Percentiles rank a stretch among this genome's conserved stretches.
Conservation (phyloP, 164 flowering plant genomes). For the Liquidambar formosana region DNA sequence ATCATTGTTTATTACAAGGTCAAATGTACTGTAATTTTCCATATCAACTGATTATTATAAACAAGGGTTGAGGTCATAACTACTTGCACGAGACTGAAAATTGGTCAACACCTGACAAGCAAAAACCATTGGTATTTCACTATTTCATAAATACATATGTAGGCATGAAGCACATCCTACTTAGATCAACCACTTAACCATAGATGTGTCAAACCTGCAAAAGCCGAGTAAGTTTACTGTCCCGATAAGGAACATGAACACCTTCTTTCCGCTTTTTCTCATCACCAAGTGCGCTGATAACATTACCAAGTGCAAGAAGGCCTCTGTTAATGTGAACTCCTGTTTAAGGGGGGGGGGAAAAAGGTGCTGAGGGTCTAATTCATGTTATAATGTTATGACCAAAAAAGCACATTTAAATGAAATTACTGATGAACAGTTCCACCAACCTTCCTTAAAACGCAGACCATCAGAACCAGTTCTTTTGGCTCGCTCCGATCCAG, state of each 20-base stretch:
- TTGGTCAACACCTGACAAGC: neutral
- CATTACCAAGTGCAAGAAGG: conserved; percentile 99
- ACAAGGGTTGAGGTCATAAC: neutral
- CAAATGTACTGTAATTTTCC: neutral
- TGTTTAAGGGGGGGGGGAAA: conserved; percentile 22
- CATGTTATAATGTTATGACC: neutral
- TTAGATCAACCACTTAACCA: neutral
- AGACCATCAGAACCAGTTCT: conserved; percentile 98
- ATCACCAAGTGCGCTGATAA: conserved; percentile 99
- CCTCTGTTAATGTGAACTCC: conserved; percentile 99
- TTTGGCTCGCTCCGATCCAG: conserved; percentile 98
- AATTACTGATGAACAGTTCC: neutral
- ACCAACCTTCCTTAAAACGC: conserved; percentile 95
- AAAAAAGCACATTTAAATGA: neutral
- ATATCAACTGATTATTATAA: neutral
- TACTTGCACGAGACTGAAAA: neutral
- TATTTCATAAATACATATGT: neutral
- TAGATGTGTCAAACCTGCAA: conserved; percentile 70
- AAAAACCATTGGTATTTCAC: neutral
- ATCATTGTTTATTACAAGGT: neutral
- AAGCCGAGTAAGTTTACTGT: conserved; percentile 97
- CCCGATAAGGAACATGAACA: conserved; percentile 95
- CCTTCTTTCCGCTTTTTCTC: conserved; percentile 97
- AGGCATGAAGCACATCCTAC: neutral
- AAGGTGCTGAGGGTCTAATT: too few species aligned